Conservation (phyloP, 2,329 filamentous ascomycete species). For the Exophiala aquamarina region DNA sequence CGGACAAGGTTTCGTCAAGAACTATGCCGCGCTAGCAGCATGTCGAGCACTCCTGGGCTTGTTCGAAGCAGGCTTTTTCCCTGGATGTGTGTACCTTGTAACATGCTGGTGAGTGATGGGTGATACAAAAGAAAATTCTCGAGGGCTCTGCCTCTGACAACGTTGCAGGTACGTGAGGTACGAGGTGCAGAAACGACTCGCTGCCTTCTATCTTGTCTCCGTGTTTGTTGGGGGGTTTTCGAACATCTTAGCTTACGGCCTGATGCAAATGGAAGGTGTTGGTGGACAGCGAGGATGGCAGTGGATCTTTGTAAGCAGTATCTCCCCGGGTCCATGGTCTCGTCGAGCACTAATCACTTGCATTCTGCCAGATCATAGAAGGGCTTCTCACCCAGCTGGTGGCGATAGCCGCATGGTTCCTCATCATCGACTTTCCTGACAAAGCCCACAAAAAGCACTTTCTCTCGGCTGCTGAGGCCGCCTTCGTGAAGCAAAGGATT, state of each 20-base stretch:
- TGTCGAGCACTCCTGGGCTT: slow-evolving; percentile 54
- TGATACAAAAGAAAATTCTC: too few relatives aligned
- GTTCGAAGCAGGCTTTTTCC: slow-evolving; percentile 50
- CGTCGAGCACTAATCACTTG: neutral
- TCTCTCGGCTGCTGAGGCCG: slow-evolving; percentile 1
- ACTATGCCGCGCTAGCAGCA: slow-evolving; percentile 68
- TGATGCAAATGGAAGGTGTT: slow-evolving; percentile 21
- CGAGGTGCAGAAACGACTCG: slow-evolving; percentile 20
- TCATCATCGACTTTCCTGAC: slow-evolving; percentile 34
- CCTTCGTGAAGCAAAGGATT: slow-evolving; percentile 42
- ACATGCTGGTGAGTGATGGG: slow-evolving; percentile 14
- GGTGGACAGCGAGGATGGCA: slow-evolving; percentile 29
- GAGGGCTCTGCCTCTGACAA: too few relatives aligned
- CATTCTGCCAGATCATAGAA: slow-evolving; percentile 19
- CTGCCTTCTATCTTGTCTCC: slow-evolving; percentile 16
- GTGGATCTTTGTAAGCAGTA: slow-evolving; percentile 27
- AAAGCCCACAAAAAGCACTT: slow-evolving; percentile 22
- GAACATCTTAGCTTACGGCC: slow-evolving; percentile 17
- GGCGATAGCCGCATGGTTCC: slow-evolving; percentile 25
- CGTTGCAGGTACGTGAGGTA: slow-evolving; percentile 20
- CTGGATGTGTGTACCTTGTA: slow-evolving; percentile 20
- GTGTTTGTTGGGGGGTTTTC: slow-evolving; percentile 15
- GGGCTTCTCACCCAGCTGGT: slow-evolving; percentile 28
- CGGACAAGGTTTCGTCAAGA: slow-evolving; percentile 60
- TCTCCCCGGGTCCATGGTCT: slow-evolving; percentile 10